Evolutionary conservation across 306 rosid genomes (phyloP).

Genomic region (Lathyrus oleraceus): DNA sequence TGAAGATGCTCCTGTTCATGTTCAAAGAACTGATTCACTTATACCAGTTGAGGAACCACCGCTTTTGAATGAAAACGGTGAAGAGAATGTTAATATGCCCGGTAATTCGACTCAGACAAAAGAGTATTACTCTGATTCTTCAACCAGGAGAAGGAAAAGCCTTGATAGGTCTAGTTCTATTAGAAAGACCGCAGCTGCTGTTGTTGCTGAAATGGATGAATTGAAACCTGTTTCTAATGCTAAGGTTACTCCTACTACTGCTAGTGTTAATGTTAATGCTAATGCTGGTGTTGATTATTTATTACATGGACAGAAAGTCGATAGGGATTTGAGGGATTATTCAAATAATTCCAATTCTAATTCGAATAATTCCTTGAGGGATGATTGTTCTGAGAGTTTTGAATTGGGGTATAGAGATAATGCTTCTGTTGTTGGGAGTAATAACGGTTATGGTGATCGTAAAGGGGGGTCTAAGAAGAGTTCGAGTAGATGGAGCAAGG

Average conservation of each 20-base stretch:
- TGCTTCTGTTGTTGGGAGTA: slow-evolving; percentile 50
- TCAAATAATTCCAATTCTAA: slow-evolving; percentile 57
- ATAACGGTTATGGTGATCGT: slow-evolving; percentile 58
- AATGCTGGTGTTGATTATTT: slow-evolving; percentile 57
- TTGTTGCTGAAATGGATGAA: slow-evolving; percentile 92
- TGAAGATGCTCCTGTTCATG: slow-evolving; percentile 85
- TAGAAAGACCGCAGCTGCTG: slow-evolving; percentile 88
- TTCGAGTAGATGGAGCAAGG: slow-evolving; percentile 81
- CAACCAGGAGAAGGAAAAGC: slow-evolving; percentile 78
- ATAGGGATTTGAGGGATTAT: slow-evolving; percentile 68
- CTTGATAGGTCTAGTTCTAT: slow-evolving; percentile 91
- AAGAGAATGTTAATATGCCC: slow-evolving; percentile 48
- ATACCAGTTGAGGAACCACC: slow-evolving; percentile 77
- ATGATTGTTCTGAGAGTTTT: slow-evolving; percentile 73
- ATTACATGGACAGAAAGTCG: slow-evolving; percentile 54
- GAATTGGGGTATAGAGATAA: slow-evolving; percentile 60
- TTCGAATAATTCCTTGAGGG: slow-evolving; percentile 69
- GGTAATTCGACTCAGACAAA: slow-evolving; percentile 84
- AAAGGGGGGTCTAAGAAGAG: slow-evolving; percentile 78
- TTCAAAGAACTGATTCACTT: slow-evolving; percentile 65
- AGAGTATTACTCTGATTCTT: slow-evolving; percentile 82
- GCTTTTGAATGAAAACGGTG: not conserved
- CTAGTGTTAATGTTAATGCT: slow-evolving; percentile 65
- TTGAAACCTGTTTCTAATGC: slow-evolving; percentile 68
- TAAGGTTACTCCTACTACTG: slow-evolving; percentile 45